Base-by-base conservation (phyloP, 441 rosid species). In the Gossypium davidsonii region DNA sequence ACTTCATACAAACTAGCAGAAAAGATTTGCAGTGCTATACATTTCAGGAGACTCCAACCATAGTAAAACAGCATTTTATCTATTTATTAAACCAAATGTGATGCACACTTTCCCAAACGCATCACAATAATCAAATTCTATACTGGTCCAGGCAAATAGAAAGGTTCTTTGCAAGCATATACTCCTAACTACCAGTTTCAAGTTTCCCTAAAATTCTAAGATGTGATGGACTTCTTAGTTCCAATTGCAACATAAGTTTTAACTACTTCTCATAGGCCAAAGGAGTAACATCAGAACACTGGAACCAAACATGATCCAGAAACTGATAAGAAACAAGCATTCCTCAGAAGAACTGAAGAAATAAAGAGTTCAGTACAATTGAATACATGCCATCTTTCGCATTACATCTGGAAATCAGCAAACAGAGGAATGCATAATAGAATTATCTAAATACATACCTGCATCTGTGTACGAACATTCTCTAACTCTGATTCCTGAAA, bases 401-500 rank as follows among this genome's bases (percentile, higher is more conserved):
- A 46, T 60, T 55, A 60, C 58, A 71, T 52, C 39, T 26, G 39
- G 49, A 65, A 28, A 61, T 37, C 0, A 18, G n/a, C n/a, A 14
- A 21, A 73, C 7, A 17, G 10, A 75, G 3, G 23, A 48, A 21
- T 55, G 4, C 18, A 51, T 49, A 34, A 69, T 48, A n/a, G 17
- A 73, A 46, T 53, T 9, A 42, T 12, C 57, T 23, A 5, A 6
- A 71, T 7, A 53, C 71, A 17, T 82, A 92, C 97, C 91, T 85
- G 97, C 79, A 80, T 87, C 84, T 92, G 98, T 55, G 94, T 87
- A 70, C 85, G 85, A 10, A 94, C 84, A 75, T 89, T 83, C 83
- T 90, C 95, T 79, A 94, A 83, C 76, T 89, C 88, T 0, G 97
- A 92, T 83, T 90, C 97, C 97, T 94, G 74, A 65, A 68, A 65